Evolutionary conservation across 495 filamentous ascomycete genomes (phyloP).

Genomic region (Podospora sp.): DNA sequence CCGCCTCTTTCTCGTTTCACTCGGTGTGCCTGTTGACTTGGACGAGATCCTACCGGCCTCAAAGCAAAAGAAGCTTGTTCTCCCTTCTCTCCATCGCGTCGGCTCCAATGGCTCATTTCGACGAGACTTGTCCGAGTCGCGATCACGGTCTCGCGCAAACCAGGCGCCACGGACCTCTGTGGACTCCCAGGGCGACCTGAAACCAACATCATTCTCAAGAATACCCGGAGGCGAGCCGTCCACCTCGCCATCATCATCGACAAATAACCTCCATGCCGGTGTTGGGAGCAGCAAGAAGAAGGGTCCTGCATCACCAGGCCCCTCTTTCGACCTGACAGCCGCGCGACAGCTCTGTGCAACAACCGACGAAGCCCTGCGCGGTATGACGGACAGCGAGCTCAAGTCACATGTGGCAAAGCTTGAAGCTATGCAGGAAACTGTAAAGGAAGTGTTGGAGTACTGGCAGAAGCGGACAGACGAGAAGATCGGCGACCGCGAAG

Average conservation of each 20-base stretch:
- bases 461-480: constrained; percentile 86
- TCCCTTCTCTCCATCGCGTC: constrained; percentile 76
- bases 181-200: constrained; percentile 54
- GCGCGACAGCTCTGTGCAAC: constrained; percentile 79
- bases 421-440: constrained; percentile 65
- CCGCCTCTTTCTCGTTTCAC: constrained; percentile 90
- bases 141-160: constrained; percentile 54
- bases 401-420: constrained; percentile 70
- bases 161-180: constrained; percentile 57
- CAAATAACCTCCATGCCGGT: constrained; percentile 36
- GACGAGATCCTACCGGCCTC: constrained; percentile 96
- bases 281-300: constrained; percentile 28
- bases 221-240: constrained; percentile 17
- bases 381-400: constrained; percentile 77
- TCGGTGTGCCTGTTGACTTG: constrained; percentile 93
- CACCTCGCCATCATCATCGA: constrained; percentile 31
- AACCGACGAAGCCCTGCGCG: constrained; percentile 76
- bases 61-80: constrained; percentile 95
- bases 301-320: constrained; percentile 67
- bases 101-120: constrained; percentile 55
- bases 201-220: constrained; percentile 7
- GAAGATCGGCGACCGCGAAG: constrained; percentile 86
- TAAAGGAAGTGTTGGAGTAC: constrained; percentile 78
- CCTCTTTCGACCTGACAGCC: constrained; percentile 74
- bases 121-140: constrained; percentile 51